Base-by-base conservation (phyloP, 2,329 filamentous ascomycete species). In the Botrytis tulipae region DNA sequence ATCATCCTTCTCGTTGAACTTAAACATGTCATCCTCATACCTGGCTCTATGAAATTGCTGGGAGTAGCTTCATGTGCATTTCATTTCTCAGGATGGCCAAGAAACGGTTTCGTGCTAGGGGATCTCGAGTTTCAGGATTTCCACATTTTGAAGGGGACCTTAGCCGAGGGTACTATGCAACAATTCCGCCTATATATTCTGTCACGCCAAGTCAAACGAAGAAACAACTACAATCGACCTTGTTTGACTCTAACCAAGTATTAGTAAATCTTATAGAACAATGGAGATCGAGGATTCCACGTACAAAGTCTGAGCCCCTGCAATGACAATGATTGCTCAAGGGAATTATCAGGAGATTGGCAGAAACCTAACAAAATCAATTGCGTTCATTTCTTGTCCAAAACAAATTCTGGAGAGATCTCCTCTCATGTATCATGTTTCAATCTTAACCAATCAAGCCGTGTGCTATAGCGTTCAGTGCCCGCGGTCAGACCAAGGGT, bases 401-500 rank as follows among this genome's bases (percentile, higher is more conserved):
- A 42, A 14, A 68, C 25, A 32, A 25, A 2, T 57, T 29, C 35
- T 68, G 40, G 25, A 5, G 35, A 29, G 12, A 25, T 22, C n/a
- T 57, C 10, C 16, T 57, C 20, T 57, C 48, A 68, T 57, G 40
- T 29, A 18, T 22, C 32, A 68, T 42, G 35, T 57, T 57, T 68
- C 25, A 22, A 66, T 57, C 9, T 16, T 10, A 22, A 54, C 16
- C 18, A 37, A 68, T 35, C 18, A n/a, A 42, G 25, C 44, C 46
- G 40, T 57, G 25, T 68, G 18, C 66, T 57, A 29, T 18, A 57
- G 40, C 9, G 9, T 40, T n/a, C 35, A 42, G 6, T 25, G 35
- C 14, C 35, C 69, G 59, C 69, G 70, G 16, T 71, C 60, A 66
- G 70, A 65, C 42, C 46, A 66, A 66, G 25, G 22, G 60, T 44